Base-by-base conservation (phyloP, 2,329 filamentous ascomycete species). In the Arthrobotrys sinensis region DNA sequence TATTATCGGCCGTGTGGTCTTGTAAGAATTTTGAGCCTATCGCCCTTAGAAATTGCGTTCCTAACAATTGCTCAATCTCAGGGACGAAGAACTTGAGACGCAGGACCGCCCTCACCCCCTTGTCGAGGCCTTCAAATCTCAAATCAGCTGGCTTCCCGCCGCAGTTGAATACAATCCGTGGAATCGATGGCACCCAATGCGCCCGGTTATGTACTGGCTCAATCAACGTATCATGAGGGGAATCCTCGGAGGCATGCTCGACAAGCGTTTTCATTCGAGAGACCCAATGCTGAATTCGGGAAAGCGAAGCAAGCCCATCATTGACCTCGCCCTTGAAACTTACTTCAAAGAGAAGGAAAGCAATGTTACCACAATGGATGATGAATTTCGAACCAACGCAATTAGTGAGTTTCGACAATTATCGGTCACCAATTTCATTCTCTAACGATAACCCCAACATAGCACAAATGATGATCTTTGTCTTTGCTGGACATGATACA, bases 401-500 rank as follows among this genome's bases (percentile, higher is more conserved):
- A 80, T 83, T 24, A 81, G 81, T 34, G 81, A 83, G 36, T 83
- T 82, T 0, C 68, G 82, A 48, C 81, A 80, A 38, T 83, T 82
- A 10, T 19, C 28, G 12, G 1, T 5, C 1, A 43, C 12, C 7
- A 16, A 2, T 52, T 43, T 4, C 40, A 45, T 82, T 14, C 32
- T 48, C 4, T 32, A 34, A 50, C 16, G 4, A 12, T 21, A 50
- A 2, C 1, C 36, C 5, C 7, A 19, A 36, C 14, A 38, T 43
- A 76, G 66, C 79, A 70, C 84, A 73, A 76, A 80, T 66, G 82
- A 82, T 72, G 32, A 48, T 78, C 72, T 84, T 85, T 72, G 83
- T 84, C 79, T 85, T 85, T 55, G 85, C 84, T 2, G 84, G 85
- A 28, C 84, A 85, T 80, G 84, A 86, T 80, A 84, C 85, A 0